Base-by-base conservation (phyloP, 2,329 filamentous ascomycete genomes). In the Botrytis byssoidea region DNA sequence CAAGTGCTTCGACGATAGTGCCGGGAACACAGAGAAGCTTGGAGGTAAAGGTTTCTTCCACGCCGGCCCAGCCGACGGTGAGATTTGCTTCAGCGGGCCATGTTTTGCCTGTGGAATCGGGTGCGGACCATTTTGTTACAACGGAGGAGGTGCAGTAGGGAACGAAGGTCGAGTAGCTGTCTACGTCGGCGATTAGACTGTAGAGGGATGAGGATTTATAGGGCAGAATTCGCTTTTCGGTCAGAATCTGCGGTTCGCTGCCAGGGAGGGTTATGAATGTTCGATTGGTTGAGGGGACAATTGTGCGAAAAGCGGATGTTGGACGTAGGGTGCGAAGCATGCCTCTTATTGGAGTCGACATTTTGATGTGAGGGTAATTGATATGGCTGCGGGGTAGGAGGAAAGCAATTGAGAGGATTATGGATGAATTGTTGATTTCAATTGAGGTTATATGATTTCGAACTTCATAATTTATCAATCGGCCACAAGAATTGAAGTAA, bases 161-260 rank as follows among this genome's bases (percentile, higher is more conserved):
- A n/a, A 99, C 89, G 86, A 98, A 99, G 77, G 86, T 82, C 55
- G 88, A 85, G 88, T 99, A 99, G 76, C 89, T 90, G 82, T 93
- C 89, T 77, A 99, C 90, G 83, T 98, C 94, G 83, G 94, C 90
- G 82, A 99, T 95, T 72, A 98, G 88, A 77, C 87, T 86, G 88
- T 96, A 99, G 78, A 99, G 90, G 1, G 89, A 85, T 7, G 83
- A 79, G 46, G 90, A 85, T 0, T 90, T 84, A 85, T 97, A 97
- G 22, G 93, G 92, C 22, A 98, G 91, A 6, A 87, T 92, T 75
- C 94, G 92, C 32, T 87, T 86, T 18, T 94, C 94, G 70, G 88
- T 89, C 73, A 98, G 87, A 76, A 85, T 89, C 80, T 95, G 93
- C 9, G 82, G 82, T 60, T 80, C 79, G 37, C 81, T 77, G 77